phyloP scores from a whole-genome alignment of 352 stramenopile species.

The Globisporangium apiculatum region DNA sequence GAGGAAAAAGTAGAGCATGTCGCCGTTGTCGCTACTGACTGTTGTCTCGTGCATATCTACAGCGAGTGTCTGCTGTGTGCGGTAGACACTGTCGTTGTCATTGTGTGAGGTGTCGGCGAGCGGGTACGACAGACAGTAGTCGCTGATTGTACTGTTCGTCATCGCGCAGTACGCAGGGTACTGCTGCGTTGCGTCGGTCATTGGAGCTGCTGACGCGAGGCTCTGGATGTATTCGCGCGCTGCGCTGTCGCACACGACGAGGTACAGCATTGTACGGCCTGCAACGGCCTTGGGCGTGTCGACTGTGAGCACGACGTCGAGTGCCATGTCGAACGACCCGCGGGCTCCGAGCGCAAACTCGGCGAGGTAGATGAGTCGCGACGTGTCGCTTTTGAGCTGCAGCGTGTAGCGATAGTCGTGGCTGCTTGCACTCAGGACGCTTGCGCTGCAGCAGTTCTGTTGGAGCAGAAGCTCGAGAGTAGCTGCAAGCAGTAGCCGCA shows the following conservation, averaged over 20 bases:
- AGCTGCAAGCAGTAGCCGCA: too few species aligned
- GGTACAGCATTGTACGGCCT: slow-evolving; percentile 36
- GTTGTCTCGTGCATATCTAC: background rate
- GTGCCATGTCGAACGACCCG: slow-evolving; percentile 32
- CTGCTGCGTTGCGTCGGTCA: slow-evolving; percentile 3
- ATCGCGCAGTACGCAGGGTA: slow-evolving; percentile 39
- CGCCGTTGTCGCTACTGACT: slow-evolving; percentile 10
- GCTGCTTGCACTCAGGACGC: too few species aligned
- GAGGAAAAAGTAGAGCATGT: slow-evolving; percentile 34
- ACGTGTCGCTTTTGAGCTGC: slow-evolving; percentile 17
- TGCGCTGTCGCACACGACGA: slow-evolving; percentile 34
- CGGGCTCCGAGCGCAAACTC: slow-evolving; percentile 27
- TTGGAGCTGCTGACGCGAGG: background rate
- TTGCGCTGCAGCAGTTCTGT: too few species aligned
- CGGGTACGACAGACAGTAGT: slow-evolving; percentile 41
- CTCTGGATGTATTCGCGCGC: slow-evolving; percentile 15
- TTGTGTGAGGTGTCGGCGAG: slow-evolving; percentile 25
- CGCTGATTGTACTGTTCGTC: slow-evolving; percentile 36
- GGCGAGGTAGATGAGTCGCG: slow-evolving; percentile 23
- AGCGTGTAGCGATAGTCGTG: slow-evolving; percentile 17
- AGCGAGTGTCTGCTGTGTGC: slow-evolving; percentile 21
- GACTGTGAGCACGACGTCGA: slow-evolving; percentile 34
- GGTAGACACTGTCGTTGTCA: slow-evolving; percentile 27
- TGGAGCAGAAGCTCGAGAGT: too few species aligned
- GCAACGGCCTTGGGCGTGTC: slow-evolving; percentile 14